Percentiles rank a stretch among this genome's conserved stretches.
Conservation (phyloP, 2,329 filamentous ascomycete genomes). For the Lasiodiplodia sp. region DNA sequence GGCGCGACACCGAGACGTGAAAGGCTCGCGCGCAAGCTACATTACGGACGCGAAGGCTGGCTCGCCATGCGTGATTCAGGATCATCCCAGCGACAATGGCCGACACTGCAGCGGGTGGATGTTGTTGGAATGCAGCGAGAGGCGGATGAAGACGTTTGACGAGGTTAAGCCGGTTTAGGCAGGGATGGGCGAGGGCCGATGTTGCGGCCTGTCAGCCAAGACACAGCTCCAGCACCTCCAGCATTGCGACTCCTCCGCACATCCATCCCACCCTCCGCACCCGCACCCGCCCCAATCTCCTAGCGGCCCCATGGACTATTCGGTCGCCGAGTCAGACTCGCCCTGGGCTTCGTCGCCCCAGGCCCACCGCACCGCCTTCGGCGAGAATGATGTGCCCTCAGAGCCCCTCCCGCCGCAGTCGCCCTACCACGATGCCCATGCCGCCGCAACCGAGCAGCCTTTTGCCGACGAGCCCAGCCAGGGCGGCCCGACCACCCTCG, state of each 20-base stretch:
- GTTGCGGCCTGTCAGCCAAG: constrained; percentile 23
- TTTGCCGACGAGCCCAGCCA: constrained; percentile 28
- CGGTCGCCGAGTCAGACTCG: constrained; percentile 61
- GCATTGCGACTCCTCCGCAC: constrained; percentile 11
- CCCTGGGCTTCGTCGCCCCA: constrained; percentile 70
- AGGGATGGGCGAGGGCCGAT: constrained; percentile 18
- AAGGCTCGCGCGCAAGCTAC: constrained; percentile 11
- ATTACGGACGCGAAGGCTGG: constrained; percentile 18
- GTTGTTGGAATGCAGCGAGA: too few species aligned
- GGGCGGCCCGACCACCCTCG: background rate
- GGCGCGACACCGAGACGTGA: constrained; percentile 8
- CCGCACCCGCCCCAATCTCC: constrained; percentile 11
- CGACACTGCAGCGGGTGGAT: background rate
- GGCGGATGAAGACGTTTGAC: constrained; percentile 22
- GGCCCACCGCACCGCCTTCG: constrained; percentile 57
- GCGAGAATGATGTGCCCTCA: constrained; percentile 51
- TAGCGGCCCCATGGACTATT: constrained; percentile 68
- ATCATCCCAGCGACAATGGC: constrained; percentile 16
- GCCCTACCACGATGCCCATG: constrained; percentile 42
- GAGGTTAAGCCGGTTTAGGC: constrained; percentile 19
- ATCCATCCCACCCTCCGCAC: constrained; percentile 11
- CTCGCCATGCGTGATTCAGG: constrained; percentile 21
- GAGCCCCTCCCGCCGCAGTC: constrained; percentile 51
- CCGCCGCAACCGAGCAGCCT: constrained; percentile 25
- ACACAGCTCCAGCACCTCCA: constrained; percentile 16